Conservation (phyloP, 495 filamentous ascomycete genomes). For the Podospora fimiseda region DNA sequence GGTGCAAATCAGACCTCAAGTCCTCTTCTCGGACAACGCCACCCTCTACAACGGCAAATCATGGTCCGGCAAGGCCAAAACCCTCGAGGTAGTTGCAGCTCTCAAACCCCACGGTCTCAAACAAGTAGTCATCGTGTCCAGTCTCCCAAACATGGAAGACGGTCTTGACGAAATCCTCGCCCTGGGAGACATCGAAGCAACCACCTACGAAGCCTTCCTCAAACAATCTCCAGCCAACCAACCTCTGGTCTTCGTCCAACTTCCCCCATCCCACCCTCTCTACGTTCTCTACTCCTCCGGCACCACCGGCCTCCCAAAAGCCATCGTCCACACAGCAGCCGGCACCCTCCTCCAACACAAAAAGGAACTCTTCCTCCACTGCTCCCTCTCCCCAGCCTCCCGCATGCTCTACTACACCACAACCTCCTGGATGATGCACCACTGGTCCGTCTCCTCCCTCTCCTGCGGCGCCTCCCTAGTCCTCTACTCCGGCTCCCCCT, state of each 20-base stretch:
- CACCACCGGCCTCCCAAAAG: slow-evolving; percentile 86
- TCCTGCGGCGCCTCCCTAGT: slow-evolving; percentile 74
- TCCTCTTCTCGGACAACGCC: slow-evolving; percentile 81
- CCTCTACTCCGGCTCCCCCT: slow-evolving; percentile 85
- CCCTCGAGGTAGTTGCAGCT: slow-evolving; percentile 58
- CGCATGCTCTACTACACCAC: slow-evolving; percentile 74
- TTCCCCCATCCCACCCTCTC: slow-evolving; percentile 75
- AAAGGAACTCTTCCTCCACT: slow-evolving; percentile 84
- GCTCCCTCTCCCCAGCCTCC: slow-evolving; percentile 52
- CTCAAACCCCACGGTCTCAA: slow-evolving; percentile 55
- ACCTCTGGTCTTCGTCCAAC: slow-evolving; percentile 60
- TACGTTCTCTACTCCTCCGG: slow-evolving; percentile 86
- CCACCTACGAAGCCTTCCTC: slow-evolving; percentile 34
- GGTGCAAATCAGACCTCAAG: slow-evolving; percentile 69
- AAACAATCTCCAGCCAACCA: slow-evolving; percentile 30
- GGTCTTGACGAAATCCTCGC: slow-evolving; percentile 41
- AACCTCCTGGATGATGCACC: slow-evolving; percentile 97
- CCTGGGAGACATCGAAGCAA: slow-evolving; percentile 41
- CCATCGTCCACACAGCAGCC: slow-evolving; percentile 82
- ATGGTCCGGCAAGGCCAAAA: slow-evolving; percentile 65
- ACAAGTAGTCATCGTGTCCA: slow-evolving; percentile 65
- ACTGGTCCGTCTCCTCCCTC: slow-evolving; percentile 82
- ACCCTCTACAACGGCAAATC: slow-evolving; percentile 83
- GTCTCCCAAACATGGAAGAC: slow-evolving; percentile 44
- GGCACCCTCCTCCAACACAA: slow-evolving; percentile 90